phyloP scores from a whole-genome alignment of 2,329 filamentous ascomycete species.

The Epichloe sibirici region DNA sequence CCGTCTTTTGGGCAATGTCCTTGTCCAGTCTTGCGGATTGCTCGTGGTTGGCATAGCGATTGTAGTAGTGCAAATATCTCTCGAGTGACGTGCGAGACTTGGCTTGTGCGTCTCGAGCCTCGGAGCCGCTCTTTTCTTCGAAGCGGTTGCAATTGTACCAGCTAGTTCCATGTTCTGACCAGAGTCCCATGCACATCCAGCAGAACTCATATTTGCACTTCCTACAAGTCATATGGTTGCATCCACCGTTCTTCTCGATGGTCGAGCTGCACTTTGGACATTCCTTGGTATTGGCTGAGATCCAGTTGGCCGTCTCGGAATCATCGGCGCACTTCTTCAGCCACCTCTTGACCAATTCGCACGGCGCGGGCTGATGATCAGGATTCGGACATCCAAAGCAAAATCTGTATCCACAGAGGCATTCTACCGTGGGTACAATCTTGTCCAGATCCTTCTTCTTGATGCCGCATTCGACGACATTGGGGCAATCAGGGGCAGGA shows the following conservation, averaged over 20 bases:
- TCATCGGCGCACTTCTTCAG: slow-evolving; percentile 97
- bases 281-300: slow-evolving; percentile 96
- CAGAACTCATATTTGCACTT: slow-evolving; percentile 97
- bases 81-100: slow-evolving; percentile 83
- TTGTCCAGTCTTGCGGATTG: slow-evolving; percentile 94
- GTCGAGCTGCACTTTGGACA: slow-evolving; percentile 93
- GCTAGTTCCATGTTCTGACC: slow-evolving; percentile 96
- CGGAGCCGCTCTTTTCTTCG: slow-evolving; percentile 87
- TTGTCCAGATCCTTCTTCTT: slow-evolving; percentile 78
- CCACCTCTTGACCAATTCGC: slow-evolving; percentile 85
- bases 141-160: slow-evolving; percentile 99
- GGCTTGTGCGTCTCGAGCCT: slow-evolving; percentile 84
- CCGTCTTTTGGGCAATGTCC: slow-evolving; percentile 89
- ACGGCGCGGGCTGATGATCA: slow-evolving; percentile 91
- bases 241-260: slow-evolving; percentile 97
- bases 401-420: slow-evolving; percentile 73
- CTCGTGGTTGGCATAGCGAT: slow-evolving; percentile 96
- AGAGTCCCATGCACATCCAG: slow-evolving; percentile 99
- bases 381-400: slow-evolving; percentile 87
- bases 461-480: slow-evolving; percentile 76
- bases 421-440: slow-evolving; percentile 83
- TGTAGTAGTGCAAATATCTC: slow-evolving; percentile 98
- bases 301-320: slow-evolving; percentile 98
- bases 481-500: slow-evolving; percentile 91
- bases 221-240: slow-evolving; percentile 95